Base-by-base conservation (phyloP, 257 asterid species). In the Lycium barbarum region DNA sequence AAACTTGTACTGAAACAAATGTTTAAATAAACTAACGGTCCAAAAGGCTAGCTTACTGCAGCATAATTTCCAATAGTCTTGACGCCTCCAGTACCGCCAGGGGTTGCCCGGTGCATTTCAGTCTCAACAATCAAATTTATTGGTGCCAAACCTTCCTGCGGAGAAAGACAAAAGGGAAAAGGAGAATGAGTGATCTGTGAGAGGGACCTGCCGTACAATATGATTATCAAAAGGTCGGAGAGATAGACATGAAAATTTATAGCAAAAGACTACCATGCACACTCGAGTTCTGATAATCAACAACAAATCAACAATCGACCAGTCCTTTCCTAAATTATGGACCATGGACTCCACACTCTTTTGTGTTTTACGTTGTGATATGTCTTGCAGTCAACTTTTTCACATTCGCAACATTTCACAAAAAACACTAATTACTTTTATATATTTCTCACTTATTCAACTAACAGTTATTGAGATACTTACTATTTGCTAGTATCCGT, bases 81-180 rank as follows among this genome's bases (percentile, higher is more conserved):
- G 85, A 97, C 94, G 82, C 98, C 95, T 88, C 98, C 98, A 80
- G 99, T 97, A 87, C 99, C 99, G 36, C 99, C 99, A 82, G 98
- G 99, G 73, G 98, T 91, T 68, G 99, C 98, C 51, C 99, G 96
- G 90, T 97, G 98, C 92, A 93, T 86, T 84, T 94, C 97, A 55
- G 97, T 94, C 91, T 95, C 99, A 84, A 97, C 94, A 66, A 95
- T 87, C 93, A 97, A 90, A 88, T 97, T 89, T 84, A 97, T 94
- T 45, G 99, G 98, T 49, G 99, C 94, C 93, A 97, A 87, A 82
- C 99, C 98, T 92, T 95, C 99, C 99, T 97, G 95, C 33, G 47
- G 78, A 84, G 55, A 84, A 14, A 76, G 63, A 51, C 13, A 76
- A 59, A 59, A 59, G 33, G 66, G 33, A 45, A 18, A 47, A 14